Conservation (phyloP, 1,139 yeast genomes). For the Saccharomyces hybrid region DNA sequence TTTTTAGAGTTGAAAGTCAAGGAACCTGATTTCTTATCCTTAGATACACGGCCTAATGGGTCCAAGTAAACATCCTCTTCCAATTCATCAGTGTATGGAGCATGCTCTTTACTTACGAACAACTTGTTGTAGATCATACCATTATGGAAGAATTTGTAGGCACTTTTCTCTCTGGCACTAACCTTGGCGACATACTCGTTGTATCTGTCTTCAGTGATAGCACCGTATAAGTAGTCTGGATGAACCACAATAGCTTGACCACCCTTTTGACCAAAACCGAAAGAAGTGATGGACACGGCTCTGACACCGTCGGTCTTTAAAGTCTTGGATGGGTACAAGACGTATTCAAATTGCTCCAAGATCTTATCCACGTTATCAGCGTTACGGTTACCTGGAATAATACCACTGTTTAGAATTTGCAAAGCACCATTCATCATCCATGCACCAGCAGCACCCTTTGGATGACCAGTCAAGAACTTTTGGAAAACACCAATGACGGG, state of each 20-base stretch:
- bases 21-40: constrained; percentile 44
- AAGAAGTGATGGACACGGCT: constrained; percentile 94
- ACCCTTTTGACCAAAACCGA: constrained; percentile 99
- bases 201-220: constrained; percentile 65
- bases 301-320: constrained; percentile 94
- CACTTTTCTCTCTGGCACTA: constrained; percentile 72
- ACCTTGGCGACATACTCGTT: constrained; percentile 66
- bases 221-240: constrained; percentile 87
- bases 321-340: constrained; percentile 89
- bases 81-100: constrained; percentile 84
- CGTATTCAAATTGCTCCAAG: constrained; percentile 77
- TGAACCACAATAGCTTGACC: constrained; percentile 90
- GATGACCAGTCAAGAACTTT: constrained; percentile 98
- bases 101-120: constrained; percentile 87
- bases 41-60: constrained; percentile 81
- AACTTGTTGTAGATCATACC: constrained; percentile 86
- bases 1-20: constrained; percentile 39
- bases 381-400: constrained; percentile 98
- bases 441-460: constrained; percentile 99
- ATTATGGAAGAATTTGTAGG: constrained; percentile 94
- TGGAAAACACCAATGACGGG: constrained; percentile 98
- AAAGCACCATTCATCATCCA: constrained; percentile 99
- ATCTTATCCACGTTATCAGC: constrained; percentile 90
- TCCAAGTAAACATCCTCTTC: constrained; percentile 89
- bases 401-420: constrained; percentile 85